Base-by-base conservation (phyloP, 805 yeast species). In the Teunomyces funiuensis region DNA sequence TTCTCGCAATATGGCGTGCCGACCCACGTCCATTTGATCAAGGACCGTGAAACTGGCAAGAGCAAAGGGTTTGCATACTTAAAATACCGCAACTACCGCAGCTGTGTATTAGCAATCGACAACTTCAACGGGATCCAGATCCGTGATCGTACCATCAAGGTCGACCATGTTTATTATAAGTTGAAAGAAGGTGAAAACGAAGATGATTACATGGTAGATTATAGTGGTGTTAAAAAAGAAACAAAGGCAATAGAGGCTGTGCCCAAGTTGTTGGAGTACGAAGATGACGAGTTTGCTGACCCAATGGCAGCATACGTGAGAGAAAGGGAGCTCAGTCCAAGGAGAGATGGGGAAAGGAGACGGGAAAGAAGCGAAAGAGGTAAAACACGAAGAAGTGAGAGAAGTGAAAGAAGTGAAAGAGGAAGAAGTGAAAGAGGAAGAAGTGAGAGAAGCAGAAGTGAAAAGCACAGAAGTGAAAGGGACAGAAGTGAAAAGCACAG, bases 1-100 rank as follows among this genome's bases (percentile, higher is more conserved):
- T 91, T 91, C 58, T 85, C 96, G 2, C 97, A 91, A 55, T 91
- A 77, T 60, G 98, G 98, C 0, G 75, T 82, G 14, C 97, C 97
- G 0, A 83, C 85, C 0, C 86, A 85, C 51, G 57, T 91, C 26
- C 79, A 82, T 39, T 65, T 90, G 39, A 75, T 79, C 18, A 73
- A 91, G 43, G 91, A 88, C 54, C 31, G 37, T 10, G 76, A 61
- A 11, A 74, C 84, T 0, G 88, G 88, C 2, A 74, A 75, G 41
- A 79, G 88, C 2, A 71, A 74, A 41, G 93, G 96, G 5, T 87
- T 83, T 69, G 93, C 84, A 3, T 89, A 82, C 65, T 60, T 91
- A 49, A 86, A 88, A 60, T 91, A 87, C 54, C 91, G 84, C 50
- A 88, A 86, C 51, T 87, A 82, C 61, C 68, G 85, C 37, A 84